phyloP scores from a whole-genome alignment of 306 rosid genomes.

The Prosopis cineraria region DNA sequence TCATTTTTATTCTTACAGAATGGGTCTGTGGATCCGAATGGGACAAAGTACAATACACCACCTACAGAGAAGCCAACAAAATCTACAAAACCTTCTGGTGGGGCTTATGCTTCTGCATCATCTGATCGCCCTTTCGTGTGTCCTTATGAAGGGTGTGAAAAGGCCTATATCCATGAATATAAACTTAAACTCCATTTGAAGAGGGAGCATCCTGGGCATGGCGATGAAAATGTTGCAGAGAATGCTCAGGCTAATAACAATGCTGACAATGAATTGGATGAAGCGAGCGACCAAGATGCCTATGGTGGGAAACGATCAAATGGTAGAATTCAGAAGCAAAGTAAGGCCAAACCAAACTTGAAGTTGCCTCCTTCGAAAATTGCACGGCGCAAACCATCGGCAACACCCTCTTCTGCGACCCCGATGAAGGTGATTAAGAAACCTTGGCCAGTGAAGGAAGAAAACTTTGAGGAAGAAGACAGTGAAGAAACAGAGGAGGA shows the following conservation, averaged over 20 bases:
- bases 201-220: conserved; percentile 90
- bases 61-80: conserved; percentile 71
- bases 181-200: conserved; percentile 91
- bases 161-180: conserved; percentile 93
- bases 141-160: conserved; percentile 92
- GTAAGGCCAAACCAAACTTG: conserved; percentile 63
- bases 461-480: conserved; percentile 74
- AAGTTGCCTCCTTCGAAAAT: conserved; percentile 74
- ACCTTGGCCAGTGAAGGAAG: conserved; percentile 81
- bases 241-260: conserved; percentile 57
- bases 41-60: conserved; percentile 68
- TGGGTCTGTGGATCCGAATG: conserved; percentile 53
- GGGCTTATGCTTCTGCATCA: conserved; percentile 71
- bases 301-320: conserved; percentile 64
- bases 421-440: conserved; percentile 55
- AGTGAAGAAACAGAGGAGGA: conserved; percentile 99
- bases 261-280: conserved; percentile 82
- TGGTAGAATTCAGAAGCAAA: conserved; percentile 74
- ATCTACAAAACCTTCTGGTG: conserved; percentile 65
- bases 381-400: conserved; percentile 60
- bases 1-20: conserved; percentile 49
- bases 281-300: conserved; percentile 89
- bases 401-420: conserved; percentile 51
- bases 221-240: conserved; percentile 68
- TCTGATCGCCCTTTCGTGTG: conserved; percentile 94